Evolutionary conservation across 306 rosid species (phyloP).

Genomic region (Prosopis cineraria): DNA sequence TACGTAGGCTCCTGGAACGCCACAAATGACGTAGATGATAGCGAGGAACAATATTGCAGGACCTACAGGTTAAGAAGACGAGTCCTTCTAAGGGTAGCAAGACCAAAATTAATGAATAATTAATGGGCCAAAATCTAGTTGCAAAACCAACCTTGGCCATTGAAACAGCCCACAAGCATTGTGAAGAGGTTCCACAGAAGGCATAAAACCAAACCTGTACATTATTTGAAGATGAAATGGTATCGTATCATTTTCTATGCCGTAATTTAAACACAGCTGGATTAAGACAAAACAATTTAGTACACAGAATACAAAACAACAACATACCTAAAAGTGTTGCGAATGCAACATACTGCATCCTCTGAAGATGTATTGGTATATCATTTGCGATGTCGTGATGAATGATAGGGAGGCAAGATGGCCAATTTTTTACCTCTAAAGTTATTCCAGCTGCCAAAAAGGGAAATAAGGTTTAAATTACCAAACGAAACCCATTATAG

Average conservation of each 20-base stretch:
- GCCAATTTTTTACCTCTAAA: constrained; percentile 87
- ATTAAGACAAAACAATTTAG: not conserved
- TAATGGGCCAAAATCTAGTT: constrained; percentile 1
- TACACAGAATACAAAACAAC: constrained; percentile 15
- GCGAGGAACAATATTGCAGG: constrained; percentile 70
- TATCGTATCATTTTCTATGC: not conserved
- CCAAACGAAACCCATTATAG: constrained; percentile 15
- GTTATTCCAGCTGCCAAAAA: constrained; percentile 75
- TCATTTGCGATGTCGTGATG: constrained; percentile 88
- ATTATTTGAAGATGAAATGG: constrained; percentile 28
- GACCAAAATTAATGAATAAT: constrained; percentile 1
- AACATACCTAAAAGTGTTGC: constrained; percentile 86
- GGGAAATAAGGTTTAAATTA: constrained; percentile 18
- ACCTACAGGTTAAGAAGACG: constrained; percentile 54
- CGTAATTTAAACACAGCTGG: constrained; percentile 15
- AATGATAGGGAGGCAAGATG: constrained; percentile 77
- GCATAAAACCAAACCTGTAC: constrained; percentile 69
- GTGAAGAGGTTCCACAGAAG: constrained; percentile 77
- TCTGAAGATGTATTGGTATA: constrained; percentile 89
- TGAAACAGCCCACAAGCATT: constrained; percentile 64
- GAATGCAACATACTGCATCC: constrained; percentile 82
- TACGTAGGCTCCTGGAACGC: constrained; percentile 69
- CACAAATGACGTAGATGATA: constrained; percentile 63
- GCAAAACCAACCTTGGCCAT: constrained; percentile 68
- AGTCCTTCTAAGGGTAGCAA: constrained; percentile 23